Conservation (phyloP, 495 filamentous ascomycete genomes). For the Penicillium canescens region DNA sequence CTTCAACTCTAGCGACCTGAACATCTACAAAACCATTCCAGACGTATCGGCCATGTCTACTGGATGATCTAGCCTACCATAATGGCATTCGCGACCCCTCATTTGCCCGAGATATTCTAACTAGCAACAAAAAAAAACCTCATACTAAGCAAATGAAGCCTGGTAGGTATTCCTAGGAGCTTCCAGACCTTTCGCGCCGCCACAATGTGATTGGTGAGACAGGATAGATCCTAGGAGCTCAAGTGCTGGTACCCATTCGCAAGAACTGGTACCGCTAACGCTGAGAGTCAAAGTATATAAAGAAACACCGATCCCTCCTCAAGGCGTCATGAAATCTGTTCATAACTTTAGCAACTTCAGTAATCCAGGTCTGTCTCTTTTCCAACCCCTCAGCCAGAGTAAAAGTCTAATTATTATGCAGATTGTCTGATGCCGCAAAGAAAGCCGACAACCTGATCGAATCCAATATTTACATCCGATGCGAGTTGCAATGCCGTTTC, state of each 20-base stretch:
- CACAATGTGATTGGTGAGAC: constrained; percentile 4
- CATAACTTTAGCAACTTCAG: constrained; percentile 1
- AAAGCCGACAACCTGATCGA: constrained; percentile 5
- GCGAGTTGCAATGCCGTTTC: neutral
- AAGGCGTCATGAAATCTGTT: constrained; percentile 3
- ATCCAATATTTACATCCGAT: neutral
- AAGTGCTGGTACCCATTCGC: constrained; percentile 2
- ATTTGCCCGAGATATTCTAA: constrained; percentile 7
- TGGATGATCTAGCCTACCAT: constrained; percentile 2
- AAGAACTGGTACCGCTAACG: neutral
- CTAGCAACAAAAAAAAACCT: constrained; percentile 1
- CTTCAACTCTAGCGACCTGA: constrained; percentile 7
- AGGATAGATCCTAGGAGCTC: constrained; percentile 5
- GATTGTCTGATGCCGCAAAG: constrained; percentile 4
- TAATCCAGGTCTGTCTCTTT: constrained; percentile 1
- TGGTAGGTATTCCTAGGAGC: constrained; percentile 8
- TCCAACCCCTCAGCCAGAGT: neutral
- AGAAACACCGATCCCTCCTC: constrained; percentile 8
- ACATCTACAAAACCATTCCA: constrained; percentile 6
- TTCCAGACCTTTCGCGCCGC: neutral
- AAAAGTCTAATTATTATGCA: constrained; percentile 8
- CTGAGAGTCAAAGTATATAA: constrained; percentile 7
- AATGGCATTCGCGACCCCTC: constrained; percentile 1
- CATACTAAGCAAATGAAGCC: constrained; percentile 1
- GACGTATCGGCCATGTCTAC: constrained; percentile 3